Evolutionary conservation across 2,329 filamentous ascomycete genomes (phyloP).

Genomic region (Tolypocladium amazonense): DNA sequence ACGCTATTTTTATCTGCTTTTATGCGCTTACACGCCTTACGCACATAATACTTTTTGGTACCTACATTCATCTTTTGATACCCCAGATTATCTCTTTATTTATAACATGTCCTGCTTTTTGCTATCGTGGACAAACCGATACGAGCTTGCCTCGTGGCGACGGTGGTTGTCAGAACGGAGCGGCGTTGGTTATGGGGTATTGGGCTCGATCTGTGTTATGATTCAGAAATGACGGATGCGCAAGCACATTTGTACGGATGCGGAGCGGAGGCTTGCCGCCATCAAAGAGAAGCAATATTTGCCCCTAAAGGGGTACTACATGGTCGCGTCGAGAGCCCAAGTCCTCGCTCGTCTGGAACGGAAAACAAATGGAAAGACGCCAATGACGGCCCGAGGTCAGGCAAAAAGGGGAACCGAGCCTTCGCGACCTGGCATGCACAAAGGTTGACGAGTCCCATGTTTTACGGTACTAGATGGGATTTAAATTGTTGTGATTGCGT

Average conservation of each 20-base stretch:
- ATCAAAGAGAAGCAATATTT: not conserved
- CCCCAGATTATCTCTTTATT: slow-evolving; percentile 15
- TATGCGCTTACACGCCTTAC: slow-evolving; percentile 4
- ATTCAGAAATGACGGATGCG: not conserved
- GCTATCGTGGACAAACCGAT: not conserved
- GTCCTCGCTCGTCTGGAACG: not conserved
- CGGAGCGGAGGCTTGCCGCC: not conserved
- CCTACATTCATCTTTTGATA: slow-evolving; percentile 26
- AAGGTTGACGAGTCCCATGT: not conserved
- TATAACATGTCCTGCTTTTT: slow-evolving; percentile 3
- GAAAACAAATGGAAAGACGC: not conserved
- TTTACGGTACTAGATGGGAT: not conserved
- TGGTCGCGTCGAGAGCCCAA: not conserved
- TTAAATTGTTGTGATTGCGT: not conserved
- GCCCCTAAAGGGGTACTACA: not conserved
- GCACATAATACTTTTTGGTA: slow-evolving; percentile 20
- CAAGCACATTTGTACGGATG: not conserved
- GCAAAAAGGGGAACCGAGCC: not conserved
- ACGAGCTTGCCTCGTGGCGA: not conserved
- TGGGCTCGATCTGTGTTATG: not conserved
- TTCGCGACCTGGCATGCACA: not conserved
- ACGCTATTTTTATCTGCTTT: not conserved
- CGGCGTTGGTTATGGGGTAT: not conserved
- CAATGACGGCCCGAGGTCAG: not conserved
- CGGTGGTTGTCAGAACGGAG: slow-evolving; percentile 2